Percentiles rank a stretch among this genome's conserved stretches.
Evolutionary conservation across 148 eudicot genomes (phyloP).

Genomic region (Camellia granthamiana): DNA sequence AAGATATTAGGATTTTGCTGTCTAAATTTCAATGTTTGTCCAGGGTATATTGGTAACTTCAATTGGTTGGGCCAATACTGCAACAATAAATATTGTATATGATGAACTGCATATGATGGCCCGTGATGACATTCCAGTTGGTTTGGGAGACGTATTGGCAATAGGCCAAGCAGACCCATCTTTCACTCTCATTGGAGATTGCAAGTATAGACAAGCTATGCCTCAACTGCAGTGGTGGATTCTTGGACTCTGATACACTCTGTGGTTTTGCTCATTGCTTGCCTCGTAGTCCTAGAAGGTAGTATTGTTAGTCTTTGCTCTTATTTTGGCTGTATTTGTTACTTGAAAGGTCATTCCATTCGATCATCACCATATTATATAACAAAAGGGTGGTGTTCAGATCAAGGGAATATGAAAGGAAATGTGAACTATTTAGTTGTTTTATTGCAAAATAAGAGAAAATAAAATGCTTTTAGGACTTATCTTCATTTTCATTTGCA

Average conservation of each 20-base stretch:
- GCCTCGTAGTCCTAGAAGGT: constrained; percentile 73
- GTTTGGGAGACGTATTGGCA: constrained; percentile 61
- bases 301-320: constrained; percentile 1
- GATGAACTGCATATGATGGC: constrained; percentile 81
- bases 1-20: too few relatives aligned
- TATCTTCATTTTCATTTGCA: too few relatives aligned
- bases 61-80: constrained; percentile 84
- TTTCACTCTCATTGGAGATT: constrained; percentile 30
- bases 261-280: constrained; percentile 61
- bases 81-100: constrained; percentile 61
- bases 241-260: constrained; percentile 74
- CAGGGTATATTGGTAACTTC: constrained; percentile 70
- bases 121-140: constrained; percentile 72
- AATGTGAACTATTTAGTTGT: too few relatives aligned
- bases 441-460: too few relatives aligned
- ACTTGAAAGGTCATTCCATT: too few relatives aligned
- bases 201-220: constrained; percentile 59
- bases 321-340: too few relatives aligned
- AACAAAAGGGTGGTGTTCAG: too few relatives aligned
- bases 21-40: neutral
- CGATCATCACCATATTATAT: too few relatives aligned
- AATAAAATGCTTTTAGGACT: too few relatives aligned
- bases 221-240: constrained; percentile 73
- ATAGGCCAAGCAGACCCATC: constrained; percentile 34
- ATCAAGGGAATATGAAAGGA: too few relatives aligned